Conservation (phyloP, 2,329 filamentous ascomycete genomes). For the Lasiodiplodia theobromae region DNA sequence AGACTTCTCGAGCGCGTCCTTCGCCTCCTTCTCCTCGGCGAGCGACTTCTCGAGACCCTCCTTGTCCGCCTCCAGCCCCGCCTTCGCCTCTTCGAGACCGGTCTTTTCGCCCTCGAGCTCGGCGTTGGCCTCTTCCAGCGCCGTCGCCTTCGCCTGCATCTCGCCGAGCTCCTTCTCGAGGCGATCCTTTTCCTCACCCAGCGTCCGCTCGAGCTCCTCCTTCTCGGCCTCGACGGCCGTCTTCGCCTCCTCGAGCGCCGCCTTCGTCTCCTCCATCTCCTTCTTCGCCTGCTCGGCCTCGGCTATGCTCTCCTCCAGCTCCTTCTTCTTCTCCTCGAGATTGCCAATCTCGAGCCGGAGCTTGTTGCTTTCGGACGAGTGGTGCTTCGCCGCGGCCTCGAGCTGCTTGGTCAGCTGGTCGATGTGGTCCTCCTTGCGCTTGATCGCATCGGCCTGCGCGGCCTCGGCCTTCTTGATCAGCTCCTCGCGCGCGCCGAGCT, state of each 20-base stretch:
- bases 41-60: constrained; percentile 49
- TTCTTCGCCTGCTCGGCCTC: constrained; percentile 53
- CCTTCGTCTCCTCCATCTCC: constrained; percentile 43
- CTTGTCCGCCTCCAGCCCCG: constrained; percentile 43
- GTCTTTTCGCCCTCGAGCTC: constrained; percentile 53
- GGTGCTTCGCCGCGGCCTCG: constrained; percentile 57
- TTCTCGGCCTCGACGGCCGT: constrained; percentile 53
- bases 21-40: constrained; percentile 44
- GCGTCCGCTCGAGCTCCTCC: constrained; percentile 52
- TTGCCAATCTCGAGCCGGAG: constrained; percentile 59
- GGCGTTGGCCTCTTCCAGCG: constrained; percentile 56
- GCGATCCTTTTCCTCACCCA: constrained; percentile 43
- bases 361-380: constrained; percentile 58
- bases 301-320: constrained; percentile 56
- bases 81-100: constrained; percentile 42
- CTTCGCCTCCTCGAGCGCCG: constrained; percentile 43
- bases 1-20: constrained; percentile 53
- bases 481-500: constrained; percentile 58
- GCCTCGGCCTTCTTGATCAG: constrained; percentile 57
- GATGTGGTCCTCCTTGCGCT: constrained; percentile 62
- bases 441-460: constrained; percentile 59
- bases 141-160: constrained; percentile 49
- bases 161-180: constrained; percentile 51
- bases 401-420: constrained; percentile 59
- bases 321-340: constrained; percentile 60